Base-by-base conservation (phyloP, 345 rosid species). In the Acer campestre region DNA sequence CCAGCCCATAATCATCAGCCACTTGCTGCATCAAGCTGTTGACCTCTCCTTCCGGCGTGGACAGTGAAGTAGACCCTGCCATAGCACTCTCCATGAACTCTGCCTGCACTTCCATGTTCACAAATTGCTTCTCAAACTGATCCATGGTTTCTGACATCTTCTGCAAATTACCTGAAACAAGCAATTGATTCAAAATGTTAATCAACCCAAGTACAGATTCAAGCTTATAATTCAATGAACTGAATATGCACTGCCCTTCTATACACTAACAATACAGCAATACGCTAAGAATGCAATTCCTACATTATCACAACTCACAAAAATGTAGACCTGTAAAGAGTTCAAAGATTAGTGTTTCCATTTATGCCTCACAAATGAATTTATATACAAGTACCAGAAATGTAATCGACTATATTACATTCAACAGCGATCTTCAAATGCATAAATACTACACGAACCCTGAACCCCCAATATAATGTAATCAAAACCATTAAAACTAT, bases 81-180 rank as follows among this genome's bases (percentile, higher is more conserved):
- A 96, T 96, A 22, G 99, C 89, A 22, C 85, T 92, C 94, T 96
- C 98, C 99, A 94, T 94, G 89, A 96, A 96, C 84, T 90, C 99
- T 63, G 97, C 97, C 84, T 96, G 98, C 67, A 96, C 98, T 84
- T 96, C 99, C 99, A 96, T 94, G 87, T 96, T 96, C 83, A 94
- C 98, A 83, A 96, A 96, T 78, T 94, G 99, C 88, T 94, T 96
- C 93, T 96, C 99, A 67, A 96, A 96, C 69, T 86, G 87, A 81
- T 96, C 99, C 99, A 96, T 96, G 0, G 99, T 96, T 90, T 96
- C 98, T 1, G 98, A 96, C 99, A 96, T 96, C 87, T 94, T 96
- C 88, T 96, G 99, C 86, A 96, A 85, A 79, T 96, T 96, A 74
- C 99, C 99, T 96, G 85, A 78, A 81, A 13, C 71, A 55, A 55